Evolutionary conservation across 106 monocot species (phyloP).

Genomic region (Dendrobium officinale): DNA sequence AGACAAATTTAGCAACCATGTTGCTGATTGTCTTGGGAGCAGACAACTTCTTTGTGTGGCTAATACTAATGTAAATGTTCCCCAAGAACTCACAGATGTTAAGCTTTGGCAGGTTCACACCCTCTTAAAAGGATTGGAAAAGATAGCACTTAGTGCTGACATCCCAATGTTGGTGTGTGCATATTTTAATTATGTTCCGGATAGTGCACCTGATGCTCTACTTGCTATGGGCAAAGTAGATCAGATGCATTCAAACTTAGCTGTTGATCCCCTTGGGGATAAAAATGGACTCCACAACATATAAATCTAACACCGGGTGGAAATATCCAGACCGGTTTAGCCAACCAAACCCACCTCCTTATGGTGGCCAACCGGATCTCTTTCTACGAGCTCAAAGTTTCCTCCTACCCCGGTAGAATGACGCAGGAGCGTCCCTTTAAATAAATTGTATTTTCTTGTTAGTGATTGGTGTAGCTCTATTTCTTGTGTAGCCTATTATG

Average conservation of each 20-base stretch:
- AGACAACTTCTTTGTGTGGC: constrained; percentile 97
- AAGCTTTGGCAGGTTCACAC: constrained; percentile 95
- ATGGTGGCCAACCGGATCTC: too few relatives aligned
- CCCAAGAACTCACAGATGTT: constrained; percentile 55
- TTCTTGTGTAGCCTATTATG: too few relatives aligned
- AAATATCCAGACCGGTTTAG: too few relatives aligned
- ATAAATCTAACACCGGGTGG: constrained; percentile 22
- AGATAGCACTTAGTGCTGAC: constrained; percentile 88
- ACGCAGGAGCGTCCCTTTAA: too few relatives aligned
- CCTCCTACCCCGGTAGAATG: too few relatives aligned
- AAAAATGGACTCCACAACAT: constrained; percentile 66
- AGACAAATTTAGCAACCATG: constrained; percentile 76
- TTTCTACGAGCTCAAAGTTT: too few relatives aligned
- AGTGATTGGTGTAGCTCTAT: too few relatives aligned
- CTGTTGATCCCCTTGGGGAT: constrained; percentile 70
- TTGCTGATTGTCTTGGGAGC: constrained; percentile 72
- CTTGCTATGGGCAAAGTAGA: constrained; percentile 86
- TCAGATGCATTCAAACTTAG: constrained; percentile 72
- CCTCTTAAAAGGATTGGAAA: constrained; percentile 90
- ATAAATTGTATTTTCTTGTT: too few relatives aligned
- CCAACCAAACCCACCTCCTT: too few relatives aligned
- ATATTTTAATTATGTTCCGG: constrained; percentile 88
- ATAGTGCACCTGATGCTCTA: constrained; percentile 81
- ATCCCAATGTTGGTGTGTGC: constrained; percentile 99
- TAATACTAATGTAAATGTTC: not conserved